Base-by-base conservation (phyloP, 169 alveolate species). In the Eimeria sp. region DNA sequence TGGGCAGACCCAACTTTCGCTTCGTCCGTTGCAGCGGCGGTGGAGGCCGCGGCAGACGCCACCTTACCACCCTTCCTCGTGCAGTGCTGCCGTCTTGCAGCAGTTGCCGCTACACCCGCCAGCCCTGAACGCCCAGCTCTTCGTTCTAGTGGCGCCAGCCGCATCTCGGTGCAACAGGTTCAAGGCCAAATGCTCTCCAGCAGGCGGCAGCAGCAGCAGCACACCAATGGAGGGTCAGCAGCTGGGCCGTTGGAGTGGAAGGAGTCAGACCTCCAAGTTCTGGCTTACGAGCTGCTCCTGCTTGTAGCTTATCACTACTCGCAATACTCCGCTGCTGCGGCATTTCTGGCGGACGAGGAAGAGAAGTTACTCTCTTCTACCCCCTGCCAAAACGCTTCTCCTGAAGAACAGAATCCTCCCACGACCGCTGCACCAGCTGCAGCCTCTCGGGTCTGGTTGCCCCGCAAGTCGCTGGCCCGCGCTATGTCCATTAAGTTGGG, bases 211-310 rank as follows among this genome's bases (percentile, higher is more conserved):
- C 84, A 89, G 89, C 70, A 70, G 86, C 47, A 75, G 89, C 57
- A 30, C 43, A 57, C 40, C n/a, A 84, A n/a, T 47, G n/a, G 65
- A 70, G 75, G 75, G 65, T 4, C 49, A 45, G 45, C 86, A n/a
- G 13, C 4, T 40, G 65, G 86, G 7, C 94, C 70, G 7, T n/a
- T 72, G 61, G 92, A 61, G 10, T 92, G 89, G 73, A 30, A 51
- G 67, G 96, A 92, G 51, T 82, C 89, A 20, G 96, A 92, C 51
- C 76, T 92, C 25, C 96, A 92, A 63, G 40, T 92, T 83, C 93
- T 92, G 72, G 96, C 96, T 11, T 92, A 92, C 87, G 96, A 92
- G 87, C 76, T 92, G 14, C 70, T 92, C 43, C 87, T 92, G 61
- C 92, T 92, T 43, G 58, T 70, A 43, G 86, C 88, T 20, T 87